Base-by-base conservation (phyloP, 441 rosid species). In the Adansonia gregorii region DNA sequence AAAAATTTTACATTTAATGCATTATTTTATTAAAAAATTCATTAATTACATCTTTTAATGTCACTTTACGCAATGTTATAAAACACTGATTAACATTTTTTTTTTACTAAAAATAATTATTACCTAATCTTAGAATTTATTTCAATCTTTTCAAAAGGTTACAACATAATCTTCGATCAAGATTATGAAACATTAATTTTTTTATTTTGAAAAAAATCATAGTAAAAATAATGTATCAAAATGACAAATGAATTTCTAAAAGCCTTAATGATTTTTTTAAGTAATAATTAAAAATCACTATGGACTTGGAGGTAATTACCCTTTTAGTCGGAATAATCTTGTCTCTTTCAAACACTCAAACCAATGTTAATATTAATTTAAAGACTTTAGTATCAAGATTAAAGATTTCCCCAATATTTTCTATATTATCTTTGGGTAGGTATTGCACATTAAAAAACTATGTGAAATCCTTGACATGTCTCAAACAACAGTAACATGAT, bases 381-480 rank as follows among this genome's bases (percentile, higher is more conserved):
- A 67, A 15, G 48, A 65, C 8, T 65, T 65, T 4, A 1, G 5
- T n/a, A 81, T 81, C 82, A 20, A 22, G 8, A 67, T 41, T 20
- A 43, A 81, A 76, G 80, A 79, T 84, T 79, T 76, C 45, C 72
- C 43, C 35, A 17, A 4, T 12, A 20, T 80, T 67, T 71, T 76
- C 3, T 58, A 17, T 49, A 24, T 45, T 64, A 67, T 66, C 41
- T 76, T 56, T 63, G 17, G 39, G 76, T 70, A 58, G 72, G 74
- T 35, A 49, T 72, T 24, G 60, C 24, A 51, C 43, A 70, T 69
- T 45, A 48, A 70, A 20, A 17, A 71, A 20, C 0, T 10, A 9
- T n/a, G 1, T 45, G 43, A 68, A 46, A 10, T 19, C 31, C 41
- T 46, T 24, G 73, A 46, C 58, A 27, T 74, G 73, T 52, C 65